phyloP scores from a whole-genome alignment of 164 flowering plant genomes.

The Paratinospora sagittata region DNA sequence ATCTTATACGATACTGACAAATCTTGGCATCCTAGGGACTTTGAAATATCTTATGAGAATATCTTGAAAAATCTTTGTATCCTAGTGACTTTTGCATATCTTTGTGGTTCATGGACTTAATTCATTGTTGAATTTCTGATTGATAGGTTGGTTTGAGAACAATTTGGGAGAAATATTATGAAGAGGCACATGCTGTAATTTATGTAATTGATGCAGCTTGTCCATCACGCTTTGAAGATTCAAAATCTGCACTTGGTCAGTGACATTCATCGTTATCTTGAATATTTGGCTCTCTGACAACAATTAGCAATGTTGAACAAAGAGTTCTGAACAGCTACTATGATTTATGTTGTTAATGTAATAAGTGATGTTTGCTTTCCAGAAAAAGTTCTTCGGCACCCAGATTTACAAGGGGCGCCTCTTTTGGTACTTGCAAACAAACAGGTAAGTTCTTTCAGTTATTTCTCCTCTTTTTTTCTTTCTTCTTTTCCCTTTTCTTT shows the following conservation, averaged over 20 bases:
- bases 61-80: neutral
- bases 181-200: slow-evolving; percentile 95
- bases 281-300: neutral
- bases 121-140: neutral
- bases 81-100: neutral
- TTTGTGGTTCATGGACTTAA: slow-evolving; percentile 8
- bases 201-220: slow-evolving; percentile 88
- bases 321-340: neutral
- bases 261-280: slow-evolving; percentile 8
- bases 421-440: slow-evolving; percentile 87
- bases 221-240: slow-evolving; percentile 93
- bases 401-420: slow-evolving; percentile 94
- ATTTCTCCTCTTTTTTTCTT: neutral
- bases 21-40: too few species aligned
- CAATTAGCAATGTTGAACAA: neutral
- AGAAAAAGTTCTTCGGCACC: slow-evolving; percentile 89
- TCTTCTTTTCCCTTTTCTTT: neutral
- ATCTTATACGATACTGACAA: too few species aligned
- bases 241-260: slow-evolving; percentile 92
- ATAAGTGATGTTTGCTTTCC: slow-evolving; percentile 16
- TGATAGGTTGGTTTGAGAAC: slow-evolving; percentile 87
- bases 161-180: slow-evolving; percentile 99
- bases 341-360: slow-evolving; percentile 12
- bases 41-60: too few species aligned
- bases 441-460: slow-evolving; percentile 46